These are phyloP conservation scores for Citrus medica DNA, from an alignment of 345 rosid species.

Conservation along the genomic window DNA sequence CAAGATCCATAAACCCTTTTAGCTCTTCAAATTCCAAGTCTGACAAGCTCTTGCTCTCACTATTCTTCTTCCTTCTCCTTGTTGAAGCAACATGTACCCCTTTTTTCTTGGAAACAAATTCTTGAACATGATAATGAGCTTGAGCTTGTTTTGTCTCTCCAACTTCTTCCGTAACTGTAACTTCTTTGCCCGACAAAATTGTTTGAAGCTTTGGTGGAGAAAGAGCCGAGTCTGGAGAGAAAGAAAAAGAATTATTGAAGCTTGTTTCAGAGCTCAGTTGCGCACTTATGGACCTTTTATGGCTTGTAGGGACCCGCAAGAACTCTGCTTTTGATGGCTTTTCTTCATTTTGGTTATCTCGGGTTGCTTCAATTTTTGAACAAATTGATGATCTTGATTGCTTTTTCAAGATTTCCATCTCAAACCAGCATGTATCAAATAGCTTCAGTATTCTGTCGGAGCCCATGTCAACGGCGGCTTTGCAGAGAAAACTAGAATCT, in stretches of 20 bases:
- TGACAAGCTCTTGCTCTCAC: conserved; percentile 52
- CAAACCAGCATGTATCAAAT: conserved; percentile 46
- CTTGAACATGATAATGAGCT: neutral
- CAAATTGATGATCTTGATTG: conserved; percentile 2
- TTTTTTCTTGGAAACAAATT: neutral
- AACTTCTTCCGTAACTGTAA: conserved; percentile 8
- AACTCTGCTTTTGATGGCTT: conserved; percentile 14
- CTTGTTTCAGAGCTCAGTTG: conserved; percentile 30
- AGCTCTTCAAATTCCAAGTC: conserved; percentile 77
- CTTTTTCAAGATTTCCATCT: conserved; percentile 39
- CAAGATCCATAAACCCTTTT: conserved; percentile 87
- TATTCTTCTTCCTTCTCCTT: conserved; percentile 26
- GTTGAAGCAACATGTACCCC: neutral
- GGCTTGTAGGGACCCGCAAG: conserved; percentile 22
- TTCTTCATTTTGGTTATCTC: conserved; percentile 24
- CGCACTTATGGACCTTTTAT: conserved; percentile 55
- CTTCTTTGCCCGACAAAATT: conserved; percentile 36
- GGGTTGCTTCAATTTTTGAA: conserved; percentile 15
- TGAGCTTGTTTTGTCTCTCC: conserved; percentile 4
- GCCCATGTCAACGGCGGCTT: conserved; percentile 34
- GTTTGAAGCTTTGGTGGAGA: conserved; percentile 32
- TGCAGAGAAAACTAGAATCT: neutral
- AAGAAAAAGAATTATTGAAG: conserved; percentile 18
- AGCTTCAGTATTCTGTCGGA: conserved; percentile 29
- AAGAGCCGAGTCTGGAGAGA: conserved; percentile 52